Base-by-base conservation (phyloP, 805 yeast species). In the Cyberlindnera meyerae region DNA sequence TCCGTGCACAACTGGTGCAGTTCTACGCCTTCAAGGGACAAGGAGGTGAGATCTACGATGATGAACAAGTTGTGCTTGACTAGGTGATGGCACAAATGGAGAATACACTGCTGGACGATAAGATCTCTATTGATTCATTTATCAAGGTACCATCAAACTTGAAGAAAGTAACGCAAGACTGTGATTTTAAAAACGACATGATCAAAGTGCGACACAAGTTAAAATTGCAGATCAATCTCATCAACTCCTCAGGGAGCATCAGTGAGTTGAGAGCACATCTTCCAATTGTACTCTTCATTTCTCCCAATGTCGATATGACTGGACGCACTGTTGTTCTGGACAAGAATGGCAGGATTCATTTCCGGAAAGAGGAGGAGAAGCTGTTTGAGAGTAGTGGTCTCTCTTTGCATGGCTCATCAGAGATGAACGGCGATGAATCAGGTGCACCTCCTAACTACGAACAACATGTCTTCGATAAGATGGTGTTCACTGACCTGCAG, bases 201-300 rank as follows among this genome's bases (percentile, higher is more conserved):
- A 73, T 86, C 44, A 82, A 83, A 53, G 87, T 89, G 18, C 70
- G 89, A 36, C 97, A 90, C 64, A 86, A 85, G 62, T 60, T 90
- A 39, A 77, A 82, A 48, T 76, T 89, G 44, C 79, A 74, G 15
- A 75, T 89, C 33, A 76, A 79, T 6, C 66, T 89, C 47, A 61
- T 74, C 28, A 84, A 83, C 53, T 76, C 82, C 0, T 87, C 80
- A 48, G 89, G 89, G 5, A 93, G 84, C 52, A 77, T 77, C 4
- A 81, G 95, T 8, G 97, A 89, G 59, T 68, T 90, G 36, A 69
- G 95, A 18, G 96, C 96, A 0, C 80, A 90, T 5, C 62, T 90
- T 33, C 97, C 97, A 0, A 70, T 89, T 5, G 70, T 69, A 22
- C 55, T 84, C 15, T 83, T 75, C 58, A 74, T 85, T 12, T 71